Evolutionary conservation across 1,139 yeast species (phyloP).

Genomic region (Candida neerlandica): DNA sequence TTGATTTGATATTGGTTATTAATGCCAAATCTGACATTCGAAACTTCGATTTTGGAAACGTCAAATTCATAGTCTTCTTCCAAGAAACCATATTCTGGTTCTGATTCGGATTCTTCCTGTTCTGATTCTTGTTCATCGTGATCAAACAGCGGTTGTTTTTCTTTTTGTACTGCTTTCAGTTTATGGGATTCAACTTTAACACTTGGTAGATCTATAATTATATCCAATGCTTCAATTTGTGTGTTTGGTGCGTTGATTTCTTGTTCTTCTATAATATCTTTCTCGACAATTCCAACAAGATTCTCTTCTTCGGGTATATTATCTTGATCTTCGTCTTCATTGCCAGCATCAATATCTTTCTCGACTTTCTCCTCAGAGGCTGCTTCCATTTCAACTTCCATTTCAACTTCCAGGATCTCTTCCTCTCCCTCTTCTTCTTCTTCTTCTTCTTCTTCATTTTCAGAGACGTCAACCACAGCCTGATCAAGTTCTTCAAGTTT

Average conservation of each 20-base stretch:
- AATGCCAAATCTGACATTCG: constrained; percentile 57
- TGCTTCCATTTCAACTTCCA: constrained; percentile 12
- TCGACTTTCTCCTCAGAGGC: constrained; percentile 6
- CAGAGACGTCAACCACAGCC: constrained; percentile 14
- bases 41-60: constrained; percentile 50
- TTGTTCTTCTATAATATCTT: constrained; percentile 3
- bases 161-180: neutral
- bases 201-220: constrained; percentile 15
- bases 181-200: constrained; percentile 3
- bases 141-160: neutral
- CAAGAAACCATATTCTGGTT: constrained; percentile 63
- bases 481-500: constrained; percentile 14
- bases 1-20: constrained; percentile 52
- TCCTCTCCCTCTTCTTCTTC: constrained; percentile 21
- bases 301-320: neutral
- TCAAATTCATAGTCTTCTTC: constrained; percentile 69
- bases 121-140: constrained; percentile 10
- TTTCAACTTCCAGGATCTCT: constrained; percentile 9
- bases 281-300: constrained; percentile 2
- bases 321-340: constrained; percentile 1
- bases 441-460: constrained; percentile 13
- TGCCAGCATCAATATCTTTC: neutral
- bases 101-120: constrained; percentile 20
- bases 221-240: constrained; percentile 8
- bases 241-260: neutral